Percentiles rank a stretch among this genome's conserved stretches.
These are phyloP conservation scores for Aspergillus ostianus DNA, from an alignment of 495 filamentous ascomycete species.

Conservation along the genomic window DNA sequence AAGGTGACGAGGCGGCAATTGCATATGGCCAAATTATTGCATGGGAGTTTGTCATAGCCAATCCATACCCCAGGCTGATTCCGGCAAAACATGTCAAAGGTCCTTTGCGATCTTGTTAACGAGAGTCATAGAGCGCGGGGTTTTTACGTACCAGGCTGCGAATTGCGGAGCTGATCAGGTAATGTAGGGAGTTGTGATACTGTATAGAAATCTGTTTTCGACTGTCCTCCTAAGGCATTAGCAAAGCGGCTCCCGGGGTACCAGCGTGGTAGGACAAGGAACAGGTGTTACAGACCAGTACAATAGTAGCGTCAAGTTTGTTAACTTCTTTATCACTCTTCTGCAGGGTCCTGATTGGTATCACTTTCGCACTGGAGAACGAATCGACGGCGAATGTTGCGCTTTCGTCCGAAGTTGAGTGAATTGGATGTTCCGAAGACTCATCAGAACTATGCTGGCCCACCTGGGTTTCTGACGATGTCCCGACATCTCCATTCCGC, in stretches of 20 bases:
- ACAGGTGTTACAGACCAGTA: conserved; percentile 53
- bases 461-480: conserved; percentile 16
- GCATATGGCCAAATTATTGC: conserved; percentile 89
- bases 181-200: conserved; percentile 81
- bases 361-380: conserved; percentile 33
- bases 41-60: conserved; percentile 73
- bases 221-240: conserved; percentile 48
- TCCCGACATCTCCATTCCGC: conserved; percentile 51
- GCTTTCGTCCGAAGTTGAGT: conserved; percentile 9
- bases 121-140: not conserved
- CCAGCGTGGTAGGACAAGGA: not conserved
- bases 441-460: conserved; percentile 25
- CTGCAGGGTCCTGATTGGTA: conserved; percentile 63
- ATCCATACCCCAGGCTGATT: conserved; percentile 65
- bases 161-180: conserved; percentile 67
- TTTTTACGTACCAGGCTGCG: conserved; percentile 53
- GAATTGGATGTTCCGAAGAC: conserved; percentile 15
- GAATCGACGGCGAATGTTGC: conserved; percentile 13
- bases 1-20: conserved; percentile 46
- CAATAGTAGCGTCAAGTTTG: conserved; percentile 58
- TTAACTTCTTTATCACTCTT: conserved; percentile 44
- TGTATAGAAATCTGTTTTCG: conserved; percentile 80
- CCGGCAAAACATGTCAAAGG: conserved; percentile 56
- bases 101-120: conserved; percentile 29
- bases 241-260: conserved; percentile 14